Base-by-base conservation (phyloP, 1,139 yeast genomes). In the Yamadazyma atmosphaerica region DNA sequence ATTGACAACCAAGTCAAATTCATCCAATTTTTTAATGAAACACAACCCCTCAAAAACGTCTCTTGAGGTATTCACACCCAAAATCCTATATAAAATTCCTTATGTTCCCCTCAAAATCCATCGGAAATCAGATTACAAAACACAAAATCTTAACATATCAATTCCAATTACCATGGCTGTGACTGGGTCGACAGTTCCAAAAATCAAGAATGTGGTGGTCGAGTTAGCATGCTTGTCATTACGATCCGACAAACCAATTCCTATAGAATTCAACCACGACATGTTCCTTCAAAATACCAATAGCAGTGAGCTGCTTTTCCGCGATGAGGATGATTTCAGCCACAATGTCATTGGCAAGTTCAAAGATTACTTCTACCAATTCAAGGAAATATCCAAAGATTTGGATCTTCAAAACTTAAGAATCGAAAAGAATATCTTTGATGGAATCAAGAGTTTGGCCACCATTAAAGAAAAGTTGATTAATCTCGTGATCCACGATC, bases 251-350 rank as follows among this genome's bases (percentile, higher is more conserved):
- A 15, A 51, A 21, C 56, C 60, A 10, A 61, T 71, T 14, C 77
- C 77, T 1, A 44, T 71, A 13, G 76, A 71, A 42, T 55, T 72
- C 37, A 65, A 63, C 44, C 74, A 68, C 44, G 68, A 63, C 32
- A 57, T 68, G 54, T 53, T 71, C 11, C 66, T 61, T 43, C 50
- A 50, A 14, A 56, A 60, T 37, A 28, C 34, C 2, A 40, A 55
- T 18, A 42, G 42, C 3, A 16, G 29, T 12, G 31, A 27, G 12
- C 28, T 49, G 16, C 37, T 38, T 8, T 46, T 50, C 14, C 40
- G 42, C 9, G 65, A 59, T 43, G 27, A 38, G 3, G 74, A 68
- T 40, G 54, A 54, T 18, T 56, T 65, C 31, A 43, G 43, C 4
- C 41, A 46, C 12, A 58, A 58, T 37, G 49, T 68, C 4, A 47